Base-by-base conservation (phyloP, 2,329 filamentous ascomycete genomes). In the Lecanicillium sp. region DNA sequence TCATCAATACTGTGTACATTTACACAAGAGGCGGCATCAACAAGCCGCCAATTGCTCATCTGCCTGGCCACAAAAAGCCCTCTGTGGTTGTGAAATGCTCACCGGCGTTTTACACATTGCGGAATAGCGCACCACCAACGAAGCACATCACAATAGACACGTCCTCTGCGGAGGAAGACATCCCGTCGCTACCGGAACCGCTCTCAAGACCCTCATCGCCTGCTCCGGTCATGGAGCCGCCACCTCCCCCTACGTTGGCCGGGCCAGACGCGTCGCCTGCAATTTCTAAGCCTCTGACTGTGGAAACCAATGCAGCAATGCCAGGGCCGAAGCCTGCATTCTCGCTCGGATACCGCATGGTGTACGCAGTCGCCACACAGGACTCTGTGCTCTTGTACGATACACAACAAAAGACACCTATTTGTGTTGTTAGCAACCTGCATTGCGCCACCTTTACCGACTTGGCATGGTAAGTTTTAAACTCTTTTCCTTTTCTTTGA, bases 391-490 rank as follows among this genome's bases (percentile, higher is more conserved):
- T 96, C 31, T 73, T 98, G 17, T 98, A 98, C 56, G 92, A 98
- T 61, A 98, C 92, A 0, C 92, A 98, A 56, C 92, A 98, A 57
- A 84, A 89, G 53, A 94, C 87, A 7, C 92, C 92, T 3, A 69
- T 98, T 27, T 95, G 88, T 57, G 75, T 97, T 29, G 90, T 98
- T 35, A 97, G 88, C 73, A 98, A 98, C 55, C 65, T 98, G 47
- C 92, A 98, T 60, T 95, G 90, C 59, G 89, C 92, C 4, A 97
- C 92, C 0, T 98, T 98, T 56, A 98, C 92, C 1, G 92, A 98
- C 58, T 67, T 98, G 43, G 84, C 87, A 25, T 98, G 92, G 92
- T 95, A 77, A 61, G 81, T 62, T 15, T 13, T 13, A 14, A 7
- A 20, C 8, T 31, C 7, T 17, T 33, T 11, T 12, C 17, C 4